Conservation (phyloP, 306 rosid species). For the Dalbergia cultrata region DNA sequence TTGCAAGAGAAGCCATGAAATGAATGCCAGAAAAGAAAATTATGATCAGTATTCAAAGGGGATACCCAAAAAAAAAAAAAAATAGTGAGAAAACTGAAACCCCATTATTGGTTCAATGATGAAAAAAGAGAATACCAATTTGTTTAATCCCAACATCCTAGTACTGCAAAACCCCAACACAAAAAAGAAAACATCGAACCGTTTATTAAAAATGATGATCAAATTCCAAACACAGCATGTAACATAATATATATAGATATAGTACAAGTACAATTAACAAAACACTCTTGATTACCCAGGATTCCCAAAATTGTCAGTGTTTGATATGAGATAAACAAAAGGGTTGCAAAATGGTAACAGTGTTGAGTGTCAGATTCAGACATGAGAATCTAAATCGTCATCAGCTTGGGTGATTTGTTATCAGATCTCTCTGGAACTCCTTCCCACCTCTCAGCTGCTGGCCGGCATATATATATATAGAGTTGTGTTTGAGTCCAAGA, state of each 20-base stretch:
- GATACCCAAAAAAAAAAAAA: not conserved
- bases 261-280: not conserved
- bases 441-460: not conserved
- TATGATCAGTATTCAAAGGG: not conserved
- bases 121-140: not conserved
- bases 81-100: not conserved
- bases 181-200: not conserved
- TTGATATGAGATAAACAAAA: too few species aligned
- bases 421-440: conserved; percentile 15
- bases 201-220: not conserved
- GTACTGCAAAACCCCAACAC: not conserved
- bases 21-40: not conserved
- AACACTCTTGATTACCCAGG: not conserved
- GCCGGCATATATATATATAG: not conserved
- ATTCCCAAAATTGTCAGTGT: not conserved
- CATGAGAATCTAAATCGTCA: not conserved
- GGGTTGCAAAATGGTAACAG: not conserved
- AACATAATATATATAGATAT: not conserved
- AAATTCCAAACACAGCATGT: not conserved
- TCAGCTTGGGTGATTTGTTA: not conserved
- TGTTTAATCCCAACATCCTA: not conserved
- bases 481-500: not conserved
- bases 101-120: not conserved
- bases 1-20: not conserved
- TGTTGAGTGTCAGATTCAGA: not conserved